Conservation (phyloP, 768 basidiomycete species). For the Cantharellus anzutake region DNA sequence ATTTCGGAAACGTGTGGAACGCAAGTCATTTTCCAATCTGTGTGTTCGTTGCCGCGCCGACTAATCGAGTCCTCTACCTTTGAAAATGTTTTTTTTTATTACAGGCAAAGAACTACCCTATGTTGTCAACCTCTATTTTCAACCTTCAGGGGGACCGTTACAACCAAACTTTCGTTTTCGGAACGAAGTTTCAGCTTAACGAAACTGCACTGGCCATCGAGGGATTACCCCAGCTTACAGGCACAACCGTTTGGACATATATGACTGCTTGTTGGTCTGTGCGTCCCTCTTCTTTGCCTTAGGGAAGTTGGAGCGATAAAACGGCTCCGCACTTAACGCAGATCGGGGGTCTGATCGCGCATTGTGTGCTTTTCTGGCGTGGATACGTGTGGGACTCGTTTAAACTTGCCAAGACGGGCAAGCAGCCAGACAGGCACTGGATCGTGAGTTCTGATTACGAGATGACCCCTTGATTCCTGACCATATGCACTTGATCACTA, state of each 20-base stretch:
- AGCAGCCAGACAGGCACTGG: slow-evolving; percentile 39
- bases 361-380: slow-evolving; percentile 39
- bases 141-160: slow-evolving; percentile 34
- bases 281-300: slow-evolving; percentile 18
- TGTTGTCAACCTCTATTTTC: slow-evolving; percentile 42
- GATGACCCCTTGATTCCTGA: not conserved
- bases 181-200: slow-evolving; percentile 31
- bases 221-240: slow-evolving; percentile 30
- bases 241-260: slow-evolving; percentile 18
- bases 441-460: slow-evolving; percentile 16
- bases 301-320: not conserved
- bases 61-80: not conserved
- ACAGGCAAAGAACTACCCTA: slow-evolving; percentile 34
- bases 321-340: slow-evolving; percentile 9
- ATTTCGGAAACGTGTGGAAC: slow-evolving; percentile 44
- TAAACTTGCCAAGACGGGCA: slow-evolving; percentile 26
- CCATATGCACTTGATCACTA: slow-evolving; percentile 9
- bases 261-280: slow-evolving; percentile 7
- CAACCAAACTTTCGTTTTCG: slow-evolving; percentile 35
- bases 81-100: not conserved
- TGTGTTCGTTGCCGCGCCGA: slow-evolving; percentile 2
- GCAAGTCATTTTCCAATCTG: slow-evolving; percentile 20
- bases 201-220: slow-evolving; percentile 31
- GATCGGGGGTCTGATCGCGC: slow-evolving; percentile 42
- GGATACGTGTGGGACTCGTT: slow-evolving; percentile 30